These are phyloP conservation scores for Crithidia acanthocephali DNA, from an alignment of 208 protist species.

Conservation along the genomic window DNA sequence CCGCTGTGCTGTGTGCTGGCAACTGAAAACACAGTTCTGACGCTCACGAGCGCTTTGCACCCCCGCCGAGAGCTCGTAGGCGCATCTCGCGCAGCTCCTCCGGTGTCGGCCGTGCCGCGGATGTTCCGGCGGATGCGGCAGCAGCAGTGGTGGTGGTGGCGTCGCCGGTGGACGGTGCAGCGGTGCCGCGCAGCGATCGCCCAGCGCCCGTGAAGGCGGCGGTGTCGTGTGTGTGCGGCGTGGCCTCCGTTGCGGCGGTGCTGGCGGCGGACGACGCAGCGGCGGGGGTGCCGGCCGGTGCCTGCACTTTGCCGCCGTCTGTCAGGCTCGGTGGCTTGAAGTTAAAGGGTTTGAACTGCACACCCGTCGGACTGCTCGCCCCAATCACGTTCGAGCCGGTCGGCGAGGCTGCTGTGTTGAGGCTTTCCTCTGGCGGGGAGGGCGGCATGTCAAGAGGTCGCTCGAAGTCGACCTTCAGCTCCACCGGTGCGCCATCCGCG, in stretches of 20 bases:
- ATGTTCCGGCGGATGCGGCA: neutral
- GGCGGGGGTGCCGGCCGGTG: neutral
- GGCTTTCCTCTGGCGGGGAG: constrained; percentile 46
- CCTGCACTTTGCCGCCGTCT: neutral
- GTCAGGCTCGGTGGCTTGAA: constrained; percentile 68
- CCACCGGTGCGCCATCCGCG: constrained; percentile 71
- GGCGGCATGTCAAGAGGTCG: constrained; percentile 91
- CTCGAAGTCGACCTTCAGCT: constrained; percentile 96
- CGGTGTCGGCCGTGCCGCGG: constrained; percentile 17
- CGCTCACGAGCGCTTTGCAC: constrained; percentile 4
- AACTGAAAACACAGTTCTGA: too few relatives aligned
- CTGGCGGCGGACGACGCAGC: neutral
- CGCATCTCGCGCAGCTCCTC: constrained; percentile 45
- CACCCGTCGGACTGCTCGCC: constrained; percentile 34
- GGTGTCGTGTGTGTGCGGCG: neutral
- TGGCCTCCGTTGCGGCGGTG: neutral
- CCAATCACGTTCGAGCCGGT: constrained; percentile 67
- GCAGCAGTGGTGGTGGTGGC: constrained; percentile 21
- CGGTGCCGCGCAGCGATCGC: constrained; percentile 27
- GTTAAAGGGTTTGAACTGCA: constrained; percentile 69
- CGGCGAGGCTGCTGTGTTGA: constrained; percentile 4
- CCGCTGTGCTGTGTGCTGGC: too few relatives aligned
- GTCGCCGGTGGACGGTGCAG: neutral
- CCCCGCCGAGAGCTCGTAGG: constrained; percentile 40
- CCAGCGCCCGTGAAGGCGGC: constrained; percentile 34